phyloP scores from a whole-genome alignment of 2,329 filamentous ascomycete species.

The Fusarium abutilonis region DNA sequence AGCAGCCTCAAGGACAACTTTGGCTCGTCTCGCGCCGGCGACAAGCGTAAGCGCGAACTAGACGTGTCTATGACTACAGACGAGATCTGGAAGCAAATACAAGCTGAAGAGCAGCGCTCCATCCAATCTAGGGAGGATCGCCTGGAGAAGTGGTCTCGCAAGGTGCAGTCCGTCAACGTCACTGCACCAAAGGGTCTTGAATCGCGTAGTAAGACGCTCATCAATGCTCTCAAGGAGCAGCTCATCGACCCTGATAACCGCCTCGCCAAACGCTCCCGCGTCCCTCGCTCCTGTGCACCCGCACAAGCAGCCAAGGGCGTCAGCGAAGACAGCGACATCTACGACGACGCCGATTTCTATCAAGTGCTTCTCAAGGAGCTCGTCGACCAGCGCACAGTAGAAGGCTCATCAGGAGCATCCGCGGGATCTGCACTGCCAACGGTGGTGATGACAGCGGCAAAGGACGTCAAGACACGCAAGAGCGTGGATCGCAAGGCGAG shows the following conservation, averaged over 20 bases:
- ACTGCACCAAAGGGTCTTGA: conserved; percentile 42
- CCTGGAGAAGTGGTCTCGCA: conserved; percentile 90
- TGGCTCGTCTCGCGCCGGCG: conserved; percentile 60
- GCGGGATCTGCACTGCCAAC: conserved; percentile 60
- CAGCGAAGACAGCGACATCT: conserved; percentile 71
- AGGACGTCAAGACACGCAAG: conserved; percentile 82
- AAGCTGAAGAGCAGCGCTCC: conserved; percentile 69
- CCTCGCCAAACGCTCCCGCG: conserved; percentile 73
- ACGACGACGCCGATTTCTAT: conserved; percentile 96
- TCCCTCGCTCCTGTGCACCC: conserved; percentile 80
- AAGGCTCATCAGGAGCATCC: conserved; percentile 61
- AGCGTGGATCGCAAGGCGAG: conserved; percentile 92
- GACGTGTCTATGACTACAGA: conserved; percentile 67
- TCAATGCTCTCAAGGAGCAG: conserved; percentile 74
- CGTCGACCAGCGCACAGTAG: conserved; percentile 84
- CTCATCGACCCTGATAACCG: conserved; percentile 70
- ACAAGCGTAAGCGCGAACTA: conserved; percentile 69
- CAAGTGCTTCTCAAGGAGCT: conserved; percentile 91
- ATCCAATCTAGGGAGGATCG: conserved; percentile 72
- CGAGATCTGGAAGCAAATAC: conserved; percentile 78
- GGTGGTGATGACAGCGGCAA: conserved; percentile 72
- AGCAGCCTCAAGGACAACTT: conserved; percentile 74
- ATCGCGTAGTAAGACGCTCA: conserved; percentile 58
- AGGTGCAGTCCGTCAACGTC: conserved; percentile 63
- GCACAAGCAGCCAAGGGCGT: conserved; percentile 69